Evolutionary conservation across 2,329 filamentous ascomycete species (phyloP).

Genomic region (Dactylellina sp.): DNA sequence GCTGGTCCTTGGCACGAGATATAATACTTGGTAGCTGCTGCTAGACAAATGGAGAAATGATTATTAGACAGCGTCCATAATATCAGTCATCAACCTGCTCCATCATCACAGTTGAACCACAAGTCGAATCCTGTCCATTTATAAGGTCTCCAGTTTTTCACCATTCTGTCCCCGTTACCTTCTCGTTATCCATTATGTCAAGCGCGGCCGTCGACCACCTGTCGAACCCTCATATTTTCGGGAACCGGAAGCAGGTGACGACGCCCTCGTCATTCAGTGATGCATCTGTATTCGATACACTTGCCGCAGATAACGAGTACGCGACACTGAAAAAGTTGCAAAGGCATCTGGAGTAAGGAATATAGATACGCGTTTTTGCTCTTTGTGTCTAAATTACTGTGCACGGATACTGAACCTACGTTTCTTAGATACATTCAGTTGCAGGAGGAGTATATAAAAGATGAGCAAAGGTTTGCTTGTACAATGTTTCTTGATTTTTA

Average conservation of each 20-base stretch:
- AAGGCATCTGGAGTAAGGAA: slow-evolving; percentile 86
- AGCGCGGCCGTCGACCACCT: slow-evolving; percentile 21
- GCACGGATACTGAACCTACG: slow-evolving; percentile 20
- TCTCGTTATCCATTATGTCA: slow-evolving; percentile 21
- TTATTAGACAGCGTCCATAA: no score
- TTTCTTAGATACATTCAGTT: slow-evolving; percentile 84
- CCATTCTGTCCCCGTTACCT: no score
- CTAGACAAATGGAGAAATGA: no score
- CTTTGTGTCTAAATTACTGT: not conserved
- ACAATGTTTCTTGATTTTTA: not conserved
- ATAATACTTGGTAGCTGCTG: no score
- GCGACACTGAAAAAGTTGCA: slow-evolving; percentile 96
- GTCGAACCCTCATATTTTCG: slow-evolving; percentile 24
- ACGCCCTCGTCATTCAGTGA: slow-evolving; percentile 50
- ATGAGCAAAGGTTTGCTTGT: slow-evolving; percentile 82
- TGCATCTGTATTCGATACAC: slow-evolving; percentile 77
- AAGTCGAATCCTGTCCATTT: no score
- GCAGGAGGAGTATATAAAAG: slow-evolving; percentile 99
- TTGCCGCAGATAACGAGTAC: slow-evolving; percentile 87
- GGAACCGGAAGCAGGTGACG: slow-evolving; percentile 33
- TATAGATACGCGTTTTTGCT: not conserved
- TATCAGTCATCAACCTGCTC: no score
- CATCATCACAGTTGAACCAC: no score
- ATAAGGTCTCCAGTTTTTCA: no score
- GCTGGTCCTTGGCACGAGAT: no score